Conservation (phyloP, 306 rosid genomes). For the Spatholobus suberectus region DNA sequence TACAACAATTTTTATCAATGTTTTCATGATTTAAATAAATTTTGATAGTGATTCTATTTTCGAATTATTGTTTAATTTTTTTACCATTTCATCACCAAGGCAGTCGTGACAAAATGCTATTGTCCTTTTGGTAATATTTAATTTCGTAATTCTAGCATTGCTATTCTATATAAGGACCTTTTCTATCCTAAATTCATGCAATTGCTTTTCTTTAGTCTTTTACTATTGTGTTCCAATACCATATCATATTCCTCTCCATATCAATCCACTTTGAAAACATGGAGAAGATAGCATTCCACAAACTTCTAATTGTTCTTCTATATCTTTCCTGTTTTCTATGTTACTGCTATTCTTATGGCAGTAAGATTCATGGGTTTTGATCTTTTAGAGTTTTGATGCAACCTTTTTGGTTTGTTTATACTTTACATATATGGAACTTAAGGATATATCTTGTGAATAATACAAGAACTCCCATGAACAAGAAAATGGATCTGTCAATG, state of each 20-base stretch:
- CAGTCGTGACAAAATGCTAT: not conserved
- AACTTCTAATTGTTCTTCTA: conserved; percentile 31
- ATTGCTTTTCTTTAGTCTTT: conserved; percentile 6
- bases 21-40: too few species aligned
- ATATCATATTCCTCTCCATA: not conserved
- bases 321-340: conserved; percentile 31
- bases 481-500: conserved; percentile 2
- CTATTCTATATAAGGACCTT: conserved; percentile 38
- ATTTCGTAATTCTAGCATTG: not conserved
- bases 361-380: conserved; percentile 42
- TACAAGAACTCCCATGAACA: conserved; percentile 26
- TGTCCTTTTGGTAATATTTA: conserved; percentile 37
- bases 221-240: not conserved
- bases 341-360: conserved; percentile 23
- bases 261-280: conserved; percentile 12
- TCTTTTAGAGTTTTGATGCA: conserved; percentile 30
- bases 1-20: too few species aligned
- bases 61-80: too few species aligned
- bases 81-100: too few species aligned
- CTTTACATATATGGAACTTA: not conserved
- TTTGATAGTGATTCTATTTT: too few species aligned
- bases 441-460: not conserved
- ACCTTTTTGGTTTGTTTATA: not conserved
- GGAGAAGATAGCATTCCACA: conserved; percentile 37
- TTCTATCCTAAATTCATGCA: not conserved